Evolutionary conservation across 139 green algal species (phyloP).

Genomic region (Astrephomene gubernaculifera): DNA sequence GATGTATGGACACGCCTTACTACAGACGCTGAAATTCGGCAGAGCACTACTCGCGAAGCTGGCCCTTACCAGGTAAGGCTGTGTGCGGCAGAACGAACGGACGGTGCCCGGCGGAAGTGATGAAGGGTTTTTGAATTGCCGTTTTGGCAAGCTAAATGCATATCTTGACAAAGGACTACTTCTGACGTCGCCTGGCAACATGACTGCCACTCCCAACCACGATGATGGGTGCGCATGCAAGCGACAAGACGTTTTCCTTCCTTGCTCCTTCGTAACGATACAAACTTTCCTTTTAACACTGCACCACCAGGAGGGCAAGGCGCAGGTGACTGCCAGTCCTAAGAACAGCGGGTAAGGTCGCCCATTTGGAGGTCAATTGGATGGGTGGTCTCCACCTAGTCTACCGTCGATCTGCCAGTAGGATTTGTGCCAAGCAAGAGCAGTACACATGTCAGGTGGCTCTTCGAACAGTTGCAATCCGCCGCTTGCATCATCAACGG

Average conservation of each 20-base stretch:
- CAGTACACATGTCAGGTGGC: too few relatives aligned
- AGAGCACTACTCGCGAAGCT: not conserved
- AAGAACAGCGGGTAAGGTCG: slow-evolving; percentile 43
- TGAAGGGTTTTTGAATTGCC: too few relatives aligned
- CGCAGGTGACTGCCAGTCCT: not conserved
- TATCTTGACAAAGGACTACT: too few relatives aligned
- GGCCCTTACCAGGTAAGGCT: not conserved
- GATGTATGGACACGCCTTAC: slow-evolving; percentile 16
- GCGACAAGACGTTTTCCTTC: not conserved
- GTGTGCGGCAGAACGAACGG: not conserved
- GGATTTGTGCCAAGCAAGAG: too few relatives aligned
- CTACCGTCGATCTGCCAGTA: not conserved
- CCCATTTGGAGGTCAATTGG: not conserved
- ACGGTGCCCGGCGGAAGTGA: too few relatives aligned
- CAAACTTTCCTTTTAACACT: too few relatives aligned
- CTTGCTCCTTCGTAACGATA: not conserved
- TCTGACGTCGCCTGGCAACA: too few relatives aligned
- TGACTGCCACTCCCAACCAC: too few relatives aligned
- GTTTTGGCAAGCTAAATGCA: too few relatives aligned
- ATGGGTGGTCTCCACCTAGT: not conserved
- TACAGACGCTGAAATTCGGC: slow-evolving; percentile 2
- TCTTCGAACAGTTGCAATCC: too few relatives aligned
- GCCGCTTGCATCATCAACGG: too few relatives aligned
- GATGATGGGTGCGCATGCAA: too few relatives aligned
- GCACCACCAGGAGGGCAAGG: slow-evolving; percentile 24